Base-by-base conservation (phyloP, 2,329 filamentous ascomycete species). In the Colletotrichum karsti region DNA sequence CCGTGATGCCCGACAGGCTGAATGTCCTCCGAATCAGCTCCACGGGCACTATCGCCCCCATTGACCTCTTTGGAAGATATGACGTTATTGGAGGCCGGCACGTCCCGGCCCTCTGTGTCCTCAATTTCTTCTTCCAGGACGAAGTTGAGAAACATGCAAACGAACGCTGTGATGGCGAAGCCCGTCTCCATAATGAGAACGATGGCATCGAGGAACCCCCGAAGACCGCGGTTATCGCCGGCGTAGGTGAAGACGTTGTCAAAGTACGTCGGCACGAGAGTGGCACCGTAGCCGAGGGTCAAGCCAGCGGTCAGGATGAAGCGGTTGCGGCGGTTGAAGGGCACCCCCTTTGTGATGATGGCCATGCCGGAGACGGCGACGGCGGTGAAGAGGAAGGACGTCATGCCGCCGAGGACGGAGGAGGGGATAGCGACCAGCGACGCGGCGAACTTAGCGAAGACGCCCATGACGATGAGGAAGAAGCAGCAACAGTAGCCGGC, bases 381-480 rank as follows among this genome's bases (percentile, higher is more conserved):
- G 4, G 92, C 88, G 67, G 86, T 87, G 81, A 95, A 96, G 22
- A 96, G 85, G 78, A 96, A 96, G 0, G 92, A 94, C 0, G 93
- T 92, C 90, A 92, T 92, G 53, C 90, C 66, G 39, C 90, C 91
- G 3, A 92, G 84, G 2, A 92, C 89, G 1, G 88, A 76, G 2
- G 84, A 79, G 0, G 93, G 93, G 70, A 96, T 95, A 5, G 92
- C 87, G 5, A 93, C 92, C 4, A 96, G 88, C 0, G 92, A 87
- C 1, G 93, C 93, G 0, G 92, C 93, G 72, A 95, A 95, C 79
- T 96, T 96, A 72, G 92, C 89, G 73, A 95, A 94, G 69, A 96
- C 82, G 15, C 93, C 93, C 89, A 94, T 94, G 72, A 96, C 78
- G 69, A 96, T 80, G 10, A 96, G 86, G 83, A 94, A 94, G 74